Evolutionary conservation across 345 rosid species (phyloP).

Genomic region (Lepidium didymum): DNA sequence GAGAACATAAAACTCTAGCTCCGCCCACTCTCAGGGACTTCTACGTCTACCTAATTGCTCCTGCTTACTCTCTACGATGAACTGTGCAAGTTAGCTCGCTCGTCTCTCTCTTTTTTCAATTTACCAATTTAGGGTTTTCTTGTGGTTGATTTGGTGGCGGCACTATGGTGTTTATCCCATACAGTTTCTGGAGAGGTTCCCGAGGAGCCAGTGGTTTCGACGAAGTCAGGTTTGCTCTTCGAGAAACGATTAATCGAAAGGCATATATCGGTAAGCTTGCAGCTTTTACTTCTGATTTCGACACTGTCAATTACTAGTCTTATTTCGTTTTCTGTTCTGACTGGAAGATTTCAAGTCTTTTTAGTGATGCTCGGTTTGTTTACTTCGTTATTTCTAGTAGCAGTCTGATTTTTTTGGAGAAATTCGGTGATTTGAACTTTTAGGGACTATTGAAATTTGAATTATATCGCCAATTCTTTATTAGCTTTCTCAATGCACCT

Average conservation of each 20-base stretch:
- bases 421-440: neutral
- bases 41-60: neutral
- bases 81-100: slow-evolving; percentile 59
- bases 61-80: slow-evolving; percentile 35
- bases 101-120: neutral
- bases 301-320: neutral
- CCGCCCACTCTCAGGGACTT: neutral
- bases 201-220: slow-evolving; percentile 81
- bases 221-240: slow-evolving; percentile 70
- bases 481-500: neutral
- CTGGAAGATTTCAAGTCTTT: neutral
- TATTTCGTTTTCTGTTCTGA: neutral
- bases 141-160: neutral
- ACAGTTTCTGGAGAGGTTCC: slow-evolving; percentile 96
- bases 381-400: neutral
- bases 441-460: neutral
- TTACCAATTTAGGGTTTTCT: neutral
- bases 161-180: slow-evolving; percentile 9
- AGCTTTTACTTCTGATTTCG: neutral
- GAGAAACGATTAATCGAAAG: slow-evolving; percentile 92
- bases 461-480: neutral
- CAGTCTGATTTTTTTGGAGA: neutral
- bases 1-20: slow-evolving; percentile 32
- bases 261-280: slow-evolving; percentile 50
- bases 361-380: neutral